Evolutionary conservation across 208 protist species (phyloP), one percentile per base, ranked within the genome.

Genomic region (Polymyxa betae): DNA sequence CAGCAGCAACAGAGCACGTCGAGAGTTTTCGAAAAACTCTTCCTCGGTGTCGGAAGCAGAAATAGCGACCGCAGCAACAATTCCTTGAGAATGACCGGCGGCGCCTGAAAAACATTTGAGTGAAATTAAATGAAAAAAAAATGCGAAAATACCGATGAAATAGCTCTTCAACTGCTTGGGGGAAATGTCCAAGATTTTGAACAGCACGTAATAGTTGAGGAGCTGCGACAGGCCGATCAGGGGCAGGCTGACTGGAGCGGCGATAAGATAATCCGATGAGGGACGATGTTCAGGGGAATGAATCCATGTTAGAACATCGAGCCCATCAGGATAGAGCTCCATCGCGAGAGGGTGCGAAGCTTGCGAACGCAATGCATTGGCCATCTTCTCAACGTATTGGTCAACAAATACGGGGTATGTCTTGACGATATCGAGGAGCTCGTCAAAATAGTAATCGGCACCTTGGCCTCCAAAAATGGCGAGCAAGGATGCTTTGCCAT

Each of bases 161-260:
- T 60, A 60, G 12, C 12, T 60, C 49, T 60, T 60, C 12, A 60
- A 24, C 24, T 60, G 93, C 0, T 45, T 77, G 0, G 93, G 94
- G 0, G 72, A 72, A 12, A 94, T 91, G 45, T 88, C 46, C 90
- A 92, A 60, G 10, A 89, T 88, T 16, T 89, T 40, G n/a, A 95
- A 38, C 35, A 88, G 89, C 35, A 95, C 88, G 24, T 44, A 91
- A 68, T 95, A 95, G 89, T 95, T 45, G 12, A 93, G 52, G 43
- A 95, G 91, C 60, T 94, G 93, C 5, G 94, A 94, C 38, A 95
- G 89, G 0, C 88, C 92, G 88, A 95, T 94, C 24, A 95, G 77
- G 20, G 94, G 94, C 20, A 93, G 93, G 45, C 54, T 91, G 32
- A 95, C 89, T 0, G 94, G 93, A 1, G 94, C 92, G 10, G 52